Base-by-base conservation (phyloP, 352 stramenopile genomes). In the Globisporangium barbulae region DNA sequence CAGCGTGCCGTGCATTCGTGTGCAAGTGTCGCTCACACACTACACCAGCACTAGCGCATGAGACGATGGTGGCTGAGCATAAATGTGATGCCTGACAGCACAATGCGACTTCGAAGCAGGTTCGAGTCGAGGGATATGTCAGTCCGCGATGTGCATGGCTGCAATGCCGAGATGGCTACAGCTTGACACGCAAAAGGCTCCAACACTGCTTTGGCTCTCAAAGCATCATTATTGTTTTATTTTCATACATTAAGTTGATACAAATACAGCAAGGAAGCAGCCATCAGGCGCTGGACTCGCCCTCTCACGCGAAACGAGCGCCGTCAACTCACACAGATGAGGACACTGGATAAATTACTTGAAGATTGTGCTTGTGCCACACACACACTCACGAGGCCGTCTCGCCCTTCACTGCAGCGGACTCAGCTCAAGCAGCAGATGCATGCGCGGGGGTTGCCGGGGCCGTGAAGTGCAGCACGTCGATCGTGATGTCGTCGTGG, bases 401-500 rank as follows among this genome's bases (percentile, higher is more conserved):
- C 10, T 39, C 33, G 10, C 33, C 33, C 33, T 39, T 47, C 22
- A 53, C 12, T 33, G 22, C 30, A 17, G 13, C 5, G n/a, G 10
- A 15, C 6, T 33, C 8, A 17, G 19, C 13, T 73, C 53, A 75
- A 30, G 69, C 69, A 3, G 50, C 58, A 15, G 65, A 60, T 4
- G 70, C 61, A 0, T 49, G 59, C 28, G 59, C 35, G 3, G 30
- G 21, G 19, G n/a, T 22, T 13, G 33, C 28, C 9, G 80, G 74
- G 17, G 78, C 58, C n/a, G 70, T 69, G 49, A 89, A 88, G 67
- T 89, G 80, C 54, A 89, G 48, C 61, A 89, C 76, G 53, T 89
- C 80, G 60, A 89, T 88, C 19, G 80, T 89, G 57, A 89, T 89
- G 66, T 89, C 80, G 42, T 89, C 80, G 63, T 89, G 80, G 65